phyloP scores from a whole-genome alignment of 768 basidiomycete genomes.

The Lactifluus echinatus region DNA sequence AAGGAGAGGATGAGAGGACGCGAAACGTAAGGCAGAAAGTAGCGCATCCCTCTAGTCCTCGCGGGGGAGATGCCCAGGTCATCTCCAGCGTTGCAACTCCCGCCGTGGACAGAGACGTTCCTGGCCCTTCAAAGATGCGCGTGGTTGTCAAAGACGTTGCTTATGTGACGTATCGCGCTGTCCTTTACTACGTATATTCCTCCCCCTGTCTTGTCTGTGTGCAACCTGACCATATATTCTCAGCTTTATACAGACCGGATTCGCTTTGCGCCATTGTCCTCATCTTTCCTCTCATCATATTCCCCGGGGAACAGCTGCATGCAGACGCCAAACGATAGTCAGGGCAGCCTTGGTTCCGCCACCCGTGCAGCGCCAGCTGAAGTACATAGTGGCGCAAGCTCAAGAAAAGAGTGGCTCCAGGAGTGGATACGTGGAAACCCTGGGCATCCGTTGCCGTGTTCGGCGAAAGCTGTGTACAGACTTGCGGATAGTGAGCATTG shows the following conservation, averaged over 20 bases:
- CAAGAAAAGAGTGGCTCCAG: slow-evolving; percentile 62
- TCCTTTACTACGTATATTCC: slow-evolving; percentile 62
- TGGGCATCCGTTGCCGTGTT: slow-evolving; percentile 60
- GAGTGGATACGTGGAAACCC: slow-evolving; percentile 58
- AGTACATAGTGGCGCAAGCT: slow-evolving; percentile 21
- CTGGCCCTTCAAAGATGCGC: slow-evolving; percentile 41
- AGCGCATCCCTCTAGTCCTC: slow-evolving; percentile 35
- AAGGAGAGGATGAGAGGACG: slow-evolving; percentile 8
- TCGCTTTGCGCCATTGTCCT: slow-evolving; percentile 76
- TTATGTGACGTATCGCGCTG: slow-evolving; percentile 53
- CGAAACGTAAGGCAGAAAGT: slow-evolving; percentile 29
- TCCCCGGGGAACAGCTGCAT: slow-evolving; percentile 11
- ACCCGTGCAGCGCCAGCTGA: slow-evolving; percentile 20
- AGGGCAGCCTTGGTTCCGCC: slow-evolving; percentile 24
- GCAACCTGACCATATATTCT: not conserved
- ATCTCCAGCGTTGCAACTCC: not conserved
- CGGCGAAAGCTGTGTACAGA: slow-evolving; percentile 77
- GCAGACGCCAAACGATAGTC: slow-evolving; percentile 30
- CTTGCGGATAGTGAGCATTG: slow-evolving; percentile 65
- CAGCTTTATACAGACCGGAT: slow-evolving; percentile 83
- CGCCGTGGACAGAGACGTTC: not conserved
- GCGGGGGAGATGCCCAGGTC: slow-evolving; percentile 21
- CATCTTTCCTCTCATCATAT: slow-evolving; percentile 40
- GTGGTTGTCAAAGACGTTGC: slow-evolving; percentile 51
- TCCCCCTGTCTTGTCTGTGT: not conserved